phyloP scores from a whole-genome alignment of 306 rosid genomes.

The Vigna nakashimae region DNA sequence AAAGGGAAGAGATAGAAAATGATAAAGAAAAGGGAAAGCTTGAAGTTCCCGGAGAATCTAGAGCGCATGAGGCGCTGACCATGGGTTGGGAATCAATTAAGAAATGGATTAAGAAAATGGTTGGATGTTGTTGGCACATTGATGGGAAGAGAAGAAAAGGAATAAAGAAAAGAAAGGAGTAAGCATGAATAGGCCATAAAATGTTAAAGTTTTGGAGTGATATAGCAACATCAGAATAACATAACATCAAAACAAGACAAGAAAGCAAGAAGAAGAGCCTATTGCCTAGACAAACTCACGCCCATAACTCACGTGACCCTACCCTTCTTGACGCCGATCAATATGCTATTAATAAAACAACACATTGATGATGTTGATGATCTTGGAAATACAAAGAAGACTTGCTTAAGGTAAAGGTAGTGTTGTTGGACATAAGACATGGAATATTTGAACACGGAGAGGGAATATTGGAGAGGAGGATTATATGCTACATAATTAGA shows the following conservation, averaged over 20 bases:
- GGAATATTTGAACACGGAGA: conserved; percentile 85
- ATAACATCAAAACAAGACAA: conserved; percentile 49
- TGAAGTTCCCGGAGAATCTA: conserved; percentile 93
- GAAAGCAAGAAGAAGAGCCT: conserved; percentile 42
- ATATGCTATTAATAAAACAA: too few relatives aligned
- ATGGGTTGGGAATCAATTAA: conserved; percentile 72
- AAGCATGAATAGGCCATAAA: conserved; percentile 49
- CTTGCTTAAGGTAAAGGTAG: conserved; percentile 33
- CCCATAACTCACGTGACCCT: conserved; percentile 79
- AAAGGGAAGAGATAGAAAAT: conserved; percentile 30
- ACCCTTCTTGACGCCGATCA: conserved; percentile 50
- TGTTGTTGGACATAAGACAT: conserved; percentile 50
- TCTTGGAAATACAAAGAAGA: conserved; percentile 15
- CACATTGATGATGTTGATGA: too few relatives aligned
- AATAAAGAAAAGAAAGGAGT: conserved; percentile 36
- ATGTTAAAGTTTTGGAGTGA: conserved; percentile 3
- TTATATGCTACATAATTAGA: conserved; percentile 54
- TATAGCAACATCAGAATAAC: conserved; percentile 12
- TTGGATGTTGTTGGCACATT: conserved; percentile 51
- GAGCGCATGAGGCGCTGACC: conserved; percentile 99
- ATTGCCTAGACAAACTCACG: conserved; percentile 62
- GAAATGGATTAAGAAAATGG: conserved; percentile 48
- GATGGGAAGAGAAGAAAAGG: conserved; percentile 39
- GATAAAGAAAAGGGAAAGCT: conserved; percentile 46
- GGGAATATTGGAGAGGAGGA: conserved; percentile 83